These are phyloP conservation scores for Gillenia trifoliata DNA, from an alignment of 306 rosid genomes.

Conservation along the genomic window DNA sequence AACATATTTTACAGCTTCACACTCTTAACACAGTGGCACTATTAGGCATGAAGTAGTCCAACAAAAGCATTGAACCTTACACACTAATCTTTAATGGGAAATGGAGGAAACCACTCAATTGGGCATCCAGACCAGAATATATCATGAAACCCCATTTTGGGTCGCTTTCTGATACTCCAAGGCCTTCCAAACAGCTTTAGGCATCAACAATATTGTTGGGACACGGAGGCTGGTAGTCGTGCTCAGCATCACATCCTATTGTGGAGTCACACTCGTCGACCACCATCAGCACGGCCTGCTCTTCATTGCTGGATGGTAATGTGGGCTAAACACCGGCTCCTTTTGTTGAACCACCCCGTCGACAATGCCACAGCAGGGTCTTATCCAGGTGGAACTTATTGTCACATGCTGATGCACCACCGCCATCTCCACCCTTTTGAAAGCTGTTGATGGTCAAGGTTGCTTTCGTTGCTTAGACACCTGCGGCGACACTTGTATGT, in stretches of 20 bases:
- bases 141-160: slow-evolving; percentile 7
- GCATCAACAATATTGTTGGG: slow-evolving; percentile 41
- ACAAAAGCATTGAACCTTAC: not conserved
- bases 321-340: slow-evolving; percentile 20
- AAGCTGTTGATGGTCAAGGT: slow-evolving; percentile 2
- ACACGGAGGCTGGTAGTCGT: no score
- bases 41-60: not conserved
- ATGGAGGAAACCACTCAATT: not conserved
- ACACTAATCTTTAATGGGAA: not conserved
- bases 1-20: not conserved
- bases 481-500: slow-evolving; percentile 33
- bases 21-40: not conserved
- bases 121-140: slow-evolving; percentile 22
- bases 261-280: slow-evolving; percentile 63
- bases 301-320: slow-evolving; percentile 35
- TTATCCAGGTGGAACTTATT: slow-evolving; percentile 28
- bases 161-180: slow-evolving; percentile 11
- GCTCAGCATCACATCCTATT: slow-evolving; percentile 37
- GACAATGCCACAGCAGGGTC: slow-evolving; percentile 43
- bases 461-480: slow-evolving; percentile 14
- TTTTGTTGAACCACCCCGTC: slow-evolving; percentile 34
- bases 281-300: no score
- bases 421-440: not conserved
- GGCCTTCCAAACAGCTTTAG: slow-evolving; percentile 29
- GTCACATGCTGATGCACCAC: slow-evolving; percentile 20